Base-by-base conservation (phyloP, 306 rosid genomes). In the Pachyrhizus erosus region DNA sequence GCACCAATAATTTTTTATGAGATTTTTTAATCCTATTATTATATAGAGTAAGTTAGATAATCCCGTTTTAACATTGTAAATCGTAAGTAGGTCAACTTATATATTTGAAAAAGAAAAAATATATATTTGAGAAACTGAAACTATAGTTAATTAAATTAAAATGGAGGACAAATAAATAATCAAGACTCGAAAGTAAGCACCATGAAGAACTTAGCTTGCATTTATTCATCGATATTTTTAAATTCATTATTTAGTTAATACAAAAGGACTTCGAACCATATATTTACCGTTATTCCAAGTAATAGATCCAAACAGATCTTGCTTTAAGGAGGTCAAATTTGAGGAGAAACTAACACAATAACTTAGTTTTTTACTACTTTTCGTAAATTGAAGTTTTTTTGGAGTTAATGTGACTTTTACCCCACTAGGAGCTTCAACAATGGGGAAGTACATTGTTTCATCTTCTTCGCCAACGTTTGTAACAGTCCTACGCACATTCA, bases 401-500 rank as follows among this genome's bases (percentile, higher is more conserved):
- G 97, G 99, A 79, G 79, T 82, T 69, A 93, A 75, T 62, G 84
- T 83, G 81, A 96, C 89, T 18, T 71, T 82, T 52, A 93, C 81
- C 15, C 84, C 91, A 1, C 14, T 65, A 1, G 98, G 96, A 48
- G 93, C 88, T 18, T 91, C 91, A 9, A 91, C 85, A 0, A 48
- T 45, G 0, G 83, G 61, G 3, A 80, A 79, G 82, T 90, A 92
- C 1, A 83, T 64, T 0, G 90, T 75, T 81, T 81, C 87, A 13
- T 87, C 89, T 27, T 86, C 91, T 29, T 90, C 97, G 37, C 87
- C 94, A 12, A 93, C 93, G 39, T 93, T 90, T 20, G 93, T 92
- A 9, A 91, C 92, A 10, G 88, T 91, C 84, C 97, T 89, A 82
- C 71, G 87, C 43, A 96, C 79, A 2, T 78, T 92, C 77, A 66